These are phyloP conservation scores for Penicillium alfredii DNA, from an alignment of 495 filamentous ascomycete genomes.

Conservation along the genomic window DNA sequence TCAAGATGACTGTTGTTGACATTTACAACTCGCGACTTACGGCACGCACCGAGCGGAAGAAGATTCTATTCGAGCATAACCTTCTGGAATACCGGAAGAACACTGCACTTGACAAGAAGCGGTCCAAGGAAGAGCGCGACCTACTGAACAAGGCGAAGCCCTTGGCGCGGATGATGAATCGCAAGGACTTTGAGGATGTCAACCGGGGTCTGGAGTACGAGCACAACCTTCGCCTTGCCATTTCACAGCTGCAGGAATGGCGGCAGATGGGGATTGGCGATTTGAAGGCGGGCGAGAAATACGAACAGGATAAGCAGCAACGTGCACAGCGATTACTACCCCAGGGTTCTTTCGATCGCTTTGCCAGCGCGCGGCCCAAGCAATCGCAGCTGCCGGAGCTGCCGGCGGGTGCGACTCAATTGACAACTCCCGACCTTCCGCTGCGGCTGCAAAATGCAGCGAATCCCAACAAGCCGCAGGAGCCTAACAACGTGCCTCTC, in stretches of 20 bases:
- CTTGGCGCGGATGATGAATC: constrained; percentile 94
- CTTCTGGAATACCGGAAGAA: constrained; percentile 91
- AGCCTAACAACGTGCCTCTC: constrained; percentile 27
- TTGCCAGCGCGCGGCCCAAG: constrained; percentile 54
- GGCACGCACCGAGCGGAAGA: constrained; percentile 89
- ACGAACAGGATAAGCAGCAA: constrained; percentile 81
- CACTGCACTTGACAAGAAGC: constrained; percentile 80
- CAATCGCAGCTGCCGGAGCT: constrained; percentile 57
- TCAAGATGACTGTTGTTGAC: constrained; percentile 97
- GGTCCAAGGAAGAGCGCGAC: constrained; percentile 90
- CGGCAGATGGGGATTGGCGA: constrained; percentile 75
- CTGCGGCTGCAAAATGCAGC: constrained; percentile 47
- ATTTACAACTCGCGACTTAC: constrained; percentile 95
- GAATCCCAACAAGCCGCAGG: constrained; percentile 27
- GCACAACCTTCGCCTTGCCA: constrained; percentile 82
- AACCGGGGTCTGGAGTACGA: constrained; percentile 81
- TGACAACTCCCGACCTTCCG: constrained; percentile 72
- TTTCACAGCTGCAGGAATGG: constrained; percentile 92
- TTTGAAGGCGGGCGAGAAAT: constrained; percentile 83
- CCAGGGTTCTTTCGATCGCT: constrained; percentile 73
- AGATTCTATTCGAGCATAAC: constrained; percentile 91
- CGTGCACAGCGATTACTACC: constrained; percentile 65
- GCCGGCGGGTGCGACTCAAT: constrained; percentile 60
- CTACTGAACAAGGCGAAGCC: constrained; percentile 89
- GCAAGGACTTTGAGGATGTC: constrained; percentile 80